Conservation (phyloP, 139 green algal species). For the Spirogloea muscicola region DNA sequence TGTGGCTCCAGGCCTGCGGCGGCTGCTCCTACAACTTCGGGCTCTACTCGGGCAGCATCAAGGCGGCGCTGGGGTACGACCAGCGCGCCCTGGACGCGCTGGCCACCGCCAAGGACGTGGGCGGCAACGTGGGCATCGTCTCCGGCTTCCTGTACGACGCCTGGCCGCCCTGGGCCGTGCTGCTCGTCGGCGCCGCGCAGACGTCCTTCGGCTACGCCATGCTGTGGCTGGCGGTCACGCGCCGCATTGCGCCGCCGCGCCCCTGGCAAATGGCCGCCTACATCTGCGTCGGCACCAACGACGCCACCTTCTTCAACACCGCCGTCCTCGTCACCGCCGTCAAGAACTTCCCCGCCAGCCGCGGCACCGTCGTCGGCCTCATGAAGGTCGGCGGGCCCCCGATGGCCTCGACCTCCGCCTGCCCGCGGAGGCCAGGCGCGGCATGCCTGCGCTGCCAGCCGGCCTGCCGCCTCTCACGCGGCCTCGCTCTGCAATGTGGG, state of each 20-base stretch:
- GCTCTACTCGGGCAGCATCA: constrained; percentile 40
- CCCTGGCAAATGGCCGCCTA: constrained; percentile 12
- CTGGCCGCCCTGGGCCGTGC: constrained; percentile 14
- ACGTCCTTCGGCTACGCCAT: constrained; percentile 23
- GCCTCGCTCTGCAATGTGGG: no score
- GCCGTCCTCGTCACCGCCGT: constrained; percentile 39
- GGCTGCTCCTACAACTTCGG: constrained; percentile 32
- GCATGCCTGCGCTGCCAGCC: no score
- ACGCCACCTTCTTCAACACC: constrained; percentile 44
- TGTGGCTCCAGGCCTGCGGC: constrained; percentile 24
- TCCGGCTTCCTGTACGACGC: constrained; percentile 28
- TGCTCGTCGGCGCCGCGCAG: constrained; percentile 24
- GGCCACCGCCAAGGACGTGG: constrained; percentile 38
- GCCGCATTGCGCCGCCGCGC: background rate
- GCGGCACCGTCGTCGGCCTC: constrained; percentile 78
- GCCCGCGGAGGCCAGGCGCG: no score
- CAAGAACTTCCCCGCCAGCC: constrained; percentile 74
- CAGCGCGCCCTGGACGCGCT: constrained; percentile 32
- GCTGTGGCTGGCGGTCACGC: constrained; percentile 40
- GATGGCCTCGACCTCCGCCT: no score
- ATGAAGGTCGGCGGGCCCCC: no score
- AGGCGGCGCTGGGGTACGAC: constrained; percentile 35
- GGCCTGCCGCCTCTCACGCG: no score
- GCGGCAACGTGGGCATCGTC: constrained; percentile 38
- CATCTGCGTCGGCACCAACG: constrained; percentile 46